Base-by-base conservation (phyloP, 352 stramenopile genomes). In the Thalassiosira pacifica region DNA sequence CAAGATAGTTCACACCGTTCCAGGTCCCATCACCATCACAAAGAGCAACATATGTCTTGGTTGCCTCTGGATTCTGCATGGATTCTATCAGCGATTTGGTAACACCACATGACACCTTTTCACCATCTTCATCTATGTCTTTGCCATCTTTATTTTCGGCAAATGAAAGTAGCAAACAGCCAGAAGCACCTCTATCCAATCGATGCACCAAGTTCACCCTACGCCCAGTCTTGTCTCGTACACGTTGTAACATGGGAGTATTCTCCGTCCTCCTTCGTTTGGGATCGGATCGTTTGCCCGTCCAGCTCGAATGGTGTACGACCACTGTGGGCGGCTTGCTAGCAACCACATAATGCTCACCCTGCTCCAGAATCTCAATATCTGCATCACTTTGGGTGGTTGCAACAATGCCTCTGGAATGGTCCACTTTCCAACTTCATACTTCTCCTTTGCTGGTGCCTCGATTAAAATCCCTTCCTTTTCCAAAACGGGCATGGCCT, bases 21-120 rank as follows among this genome's bases (percentile, higher is more conserved):
- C 82, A 86, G 10, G 55, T 78, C 48, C 76, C 77, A 67, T 82
- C 53, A 18, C 82, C 82, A 66, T 89, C 77, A 60, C 76, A 85
- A 16, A 89, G 27, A 27, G 82, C 70, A 16, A 89, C 22, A 61
- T 89, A 89, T 64, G 82, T 89, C 34, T 89, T 89, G n/a, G 73
- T 76, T 27, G 76, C 74, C 32, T 76, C 72, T 37, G 60, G 63
- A 61, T 52, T 55, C 64, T 89, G 82, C 82, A 89, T 89, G 40
- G 76, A 66, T 31, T 86, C 77, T 32, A 89, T 77, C 60, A 89
- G 67, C 26, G 82, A 57, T 74, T 69, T 85, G 53, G 82, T 89
- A 32, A 83, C 73, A 6, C 29, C 42, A 66, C 76, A 89, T 45
- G 82, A 67, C 48, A 29, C 34, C 31, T 53, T 70, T 27, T 87